Evolutionary conservation across 2,329 filamentous ascomycete species (phyloP), one percentile per base, ranked within the genome.

Genomic region (Nemania sp.): DNA sequence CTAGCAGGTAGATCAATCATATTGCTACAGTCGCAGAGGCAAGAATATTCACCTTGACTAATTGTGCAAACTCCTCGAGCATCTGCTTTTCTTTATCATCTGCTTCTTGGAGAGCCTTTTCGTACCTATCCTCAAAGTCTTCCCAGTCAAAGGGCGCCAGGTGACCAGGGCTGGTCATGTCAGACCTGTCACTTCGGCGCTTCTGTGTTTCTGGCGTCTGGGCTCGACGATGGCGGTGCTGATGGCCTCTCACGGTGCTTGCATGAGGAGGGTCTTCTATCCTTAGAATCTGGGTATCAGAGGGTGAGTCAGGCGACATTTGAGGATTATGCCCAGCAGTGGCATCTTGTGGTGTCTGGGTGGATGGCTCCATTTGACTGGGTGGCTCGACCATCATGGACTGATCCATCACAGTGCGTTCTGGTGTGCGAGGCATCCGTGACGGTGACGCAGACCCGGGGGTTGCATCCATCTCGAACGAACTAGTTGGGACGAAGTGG

Each of bases 71-170:
- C 57, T 92, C 86, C 17, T 82, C 77, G 48, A 88, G 73, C 39
- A 93, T 75, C 24, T 81, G 75, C 39, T 78, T 77, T 67, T 96
- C 91, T 2, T 84, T 74, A 2, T 77, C 75, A 46, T 85, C 80
- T 28, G 86, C 81, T 34, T 85, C 77, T 12, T 76, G 72, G 63
- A 96, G 81, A 15, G 83, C 84, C 47, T 80, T 74, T 54, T 86
- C 78, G 63, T 91, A 96, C 36, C 83, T 82, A 1, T 75, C 67
- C 69, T 91, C 80, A 26, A 96, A 86, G n/a, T 86, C 80, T 2
- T 86, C 77, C 91, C 91, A 96, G 71, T 92, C 83, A 65, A 89
- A 91, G 66, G 73, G 49, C 40, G 75, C 72, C 56, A 90, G 73
- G 47, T 74, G 72, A 15, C 78, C 78, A 0, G 80, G 78, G 1